These are phyloP conservation scores for Cubamyces lactineus DNA, from an alignment of 768 basidiomycete genomes.

Conservation along the genomic window DNA sequence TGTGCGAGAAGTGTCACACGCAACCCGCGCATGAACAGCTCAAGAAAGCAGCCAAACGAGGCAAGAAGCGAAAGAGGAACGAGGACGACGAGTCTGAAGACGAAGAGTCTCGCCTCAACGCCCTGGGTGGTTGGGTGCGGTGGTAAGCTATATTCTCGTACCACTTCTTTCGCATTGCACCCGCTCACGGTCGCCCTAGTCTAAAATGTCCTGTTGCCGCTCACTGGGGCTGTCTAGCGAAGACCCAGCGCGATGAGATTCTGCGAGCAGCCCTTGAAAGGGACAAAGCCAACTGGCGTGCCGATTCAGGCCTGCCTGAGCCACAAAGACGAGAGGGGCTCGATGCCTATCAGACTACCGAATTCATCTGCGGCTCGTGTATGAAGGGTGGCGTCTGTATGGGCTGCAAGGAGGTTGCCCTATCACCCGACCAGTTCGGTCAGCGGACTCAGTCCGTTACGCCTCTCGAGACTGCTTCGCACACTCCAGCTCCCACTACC, in stretches of 20 bases:
- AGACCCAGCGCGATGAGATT: slow-evolving; percentile 71
- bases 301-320: slow-evolving; percentile 27
- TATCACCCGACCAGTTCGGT: slow-evolving; percentile 47
- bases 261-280: slow-evolving; percentile 56
- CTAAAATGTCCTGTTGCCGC: slow-evolving; percentile 76
- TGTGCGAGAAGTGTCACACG: slow-evolving; percentile 75
- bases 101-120: slow-evolving; percentile 51
- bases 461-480: neutral
- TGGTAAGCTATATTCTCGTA: slow-evolving; percentile 58
- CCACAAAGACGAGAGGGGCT: slow-evolving; percentile 53
- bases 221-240: slow-evolving; percentile 78
- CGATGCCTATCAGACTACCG: slow-evolving; percentile 61
- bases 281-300: slow-evolving; percentile 17
- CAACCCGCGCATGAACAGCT: slow-evolving; percentile 60
- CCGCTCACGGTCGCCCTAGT: slow-evolving; percentile 41
- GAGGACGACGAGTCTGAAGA: slow-evolving; percentile 60
- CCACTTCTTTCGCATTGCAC: slow-evolving; percentile 2
- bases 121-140: slow-evolving; percentile 81
- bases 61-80: slow-evolving; percentile 42
- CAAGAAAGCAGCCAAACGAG: slow-evolving; percentile 35
- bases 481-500: neutral
- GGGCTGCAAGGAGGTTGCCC: slow-evolving; percentile 63
- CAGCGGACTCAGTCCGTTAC: neutral
- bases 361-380: slow-evolving; percentile 79
- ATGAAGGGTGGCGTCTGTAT: slow-evolving; percentile 80